A percentile compares a stretch with the other conserved stretches of the same genome.
Conservation (phyloP, 2,329 filamentous ascomycete genomes). For the Cyphellophora attinorum region DNA sequence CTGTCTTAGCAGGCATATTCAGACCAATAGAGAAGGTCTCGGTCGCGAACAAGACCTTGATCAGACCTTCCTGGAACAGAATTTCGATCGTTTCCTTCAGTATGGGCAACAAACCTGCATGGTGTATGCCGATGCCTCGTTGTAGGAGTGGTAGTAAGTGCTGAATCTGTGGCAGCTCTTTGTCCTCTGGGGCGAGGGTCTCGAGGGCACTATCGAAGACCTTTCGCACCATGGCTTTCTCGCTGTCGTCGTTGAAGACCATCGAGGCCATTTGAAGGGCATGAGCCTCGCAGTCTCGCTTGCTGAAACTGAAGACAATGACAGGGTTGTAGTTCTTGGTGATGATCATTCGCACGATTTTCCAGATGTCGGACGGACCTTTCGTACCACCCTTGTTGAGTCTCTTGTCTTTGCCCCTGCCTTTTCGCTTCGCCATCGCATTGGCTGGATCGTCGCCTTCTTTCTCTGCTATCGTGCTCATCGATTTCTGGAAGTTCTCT, state of each 20-base stretch:
- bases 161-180: slow-evolving; percentile 76
- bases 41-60: slow-evolving; percentile 95
- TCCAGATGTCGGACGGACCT: slow-evolving; percentile 75
- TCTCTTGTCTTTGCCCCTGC: slow-evolving; percentile 86
- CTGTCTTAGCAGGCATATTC: slow-evolving; percentile 98
- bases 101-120: slow-evolving; percentile 89
- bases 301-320: slow-evolving; percentile 99
- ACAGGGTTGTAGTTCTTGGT: slow-evolving; percentile 94
- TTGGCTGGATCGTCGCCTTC: slow-evolving; percentile 78
- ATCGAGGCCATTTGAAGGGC: slow-evolving; percentile 78
- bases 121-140: slow-evolving; percentile 92
- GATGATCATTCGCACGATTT: slow-evolving; percentile 99
- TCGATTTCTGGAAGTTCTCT: slow-evolving; percentile 94
- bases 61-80: slow-evolving; percentile 92
- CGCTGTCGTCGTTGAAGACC: slow-evolving; percentile 91
- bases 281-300: slow-evolving; percentile 86
- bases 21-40: slow-evolving; percentile 98
- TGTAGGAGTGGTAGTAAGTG: slow-evolving; percentile 82
- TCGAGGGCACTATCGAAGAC: slow-evolving; percentile 92
- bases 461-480: slow-evolving; percentile 79
- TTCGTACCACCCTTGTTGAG: slow-evolving; percentile 76
- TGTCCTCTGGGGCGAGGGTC: slow-evolving; percentile 84
- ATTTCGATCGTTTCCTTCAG: slow-evolving; percentile 99
- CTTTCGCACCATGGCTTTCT: slow-evolving; percentile 87
- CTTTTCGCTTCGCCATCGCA: slow-evolving; percentile 67